Evolutionary conservation across 441 rosid species (phyloP), one percentile per base, ranked within the genome.

Genomic region (Adansonia rubrostipa): DNA sequence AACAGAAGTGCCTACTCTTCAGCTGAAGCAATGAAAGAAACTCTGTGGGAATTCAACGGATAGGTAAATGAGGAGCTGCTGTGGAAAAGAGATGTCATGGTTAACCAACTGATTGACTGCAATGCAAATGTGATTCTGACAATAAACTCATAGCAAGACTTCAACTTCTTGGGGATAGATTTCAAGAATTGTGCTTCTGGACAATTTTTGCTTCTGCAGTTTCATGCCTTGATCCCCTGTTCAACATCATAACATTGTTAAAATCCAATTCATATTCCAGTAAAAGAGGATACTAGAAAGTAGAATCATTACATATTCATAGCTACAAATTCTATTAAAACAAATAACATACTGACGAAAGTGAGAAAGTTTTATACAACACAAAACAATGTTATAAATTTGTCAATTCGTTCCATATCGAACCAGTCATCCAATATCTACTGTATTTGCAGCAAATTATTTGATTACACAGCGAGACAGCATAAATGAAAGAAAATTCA

Each of bases 281-380:
- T 51, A 51, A 50, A 53, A 13, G 14, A 51, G 61, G 61, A 71
- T 51, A 28, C 45, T 8, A 28, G 14, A 71, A 70, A 28, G 62
- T 51, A 51, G 74, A 70, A 71, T 51, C 45, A 28, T 14, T 71
- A 51, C 42, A 11, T 48, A 20, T 33, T 17, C 15, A 3, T 71
- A 28, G 61, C 24, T 51, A 28, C 20, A 14, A 57, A 36, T 73
- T 48, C 76, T 73, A 73, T 6, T 17, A 73, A n/a, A 72, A 36
- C 33, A 56, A 40, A 33, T 53, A 53, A 15, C 3, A 15, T 7
- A 14, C 28, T 56, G 24, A 13, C 20, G 47, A 6, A 44, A 28
- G 10, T 33, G 51, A 66, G 15, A 7, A 68, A 68, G 40, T 20
- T 68, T 45, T 68, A 51, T 68, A 58, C 63, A 68, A 68, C 28